Conservation (phyloP, 768 basidiomycete genomes). For the Saitozyma sp. region DNA sequence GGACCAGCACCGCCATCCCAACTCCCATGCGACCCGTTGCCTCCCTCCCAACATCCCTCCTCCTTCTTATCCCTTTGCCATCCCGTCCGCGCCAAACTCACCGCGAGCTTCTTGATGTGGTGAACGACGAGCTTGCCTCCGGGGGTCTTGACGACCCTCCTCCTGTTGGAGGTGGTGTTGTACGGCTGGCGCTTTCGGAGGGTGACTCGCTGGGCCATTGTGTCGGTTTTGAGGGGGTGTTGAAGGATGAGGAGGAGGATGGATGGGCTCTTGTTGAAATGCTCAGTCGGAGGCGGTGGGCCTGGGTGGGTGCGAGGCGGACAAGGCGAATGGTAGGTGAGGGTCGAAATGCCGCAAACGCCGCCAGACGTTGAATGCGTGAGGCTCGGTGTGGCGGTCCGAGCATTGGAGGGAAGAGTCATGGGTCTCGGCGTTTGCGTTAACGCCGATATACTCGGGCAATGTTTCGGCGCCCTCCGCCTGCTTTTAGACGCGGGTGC, state of each 20-base stretch:
- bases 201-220: constrained; percentile 98
- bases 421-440: too few species aligned
- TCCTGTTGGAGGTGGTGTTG: constrained; percentile 95
- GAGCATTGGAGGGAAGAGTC: too few species aligned
- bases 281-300: neutral
- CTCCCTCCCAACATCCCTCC: neutral
- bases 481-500: too few species aligned
- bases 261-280: neutral
- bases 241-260: constrained; percentile 3
- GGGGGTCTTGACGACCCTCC: constrained; percentile 95
- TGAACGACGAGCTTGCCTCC: constrained; percentile 98
- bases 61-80: neutral
- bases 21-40: neutral
- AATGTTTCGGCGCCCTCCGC: too few species aligned
- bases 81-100: constrained; percentile 35
- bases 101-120: constrained; percentile 90
- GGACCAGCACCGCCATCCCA: neutral
- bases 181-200: constrained; percentile 95
- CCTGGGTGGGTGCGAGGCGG: too few species aligned
- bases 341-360: neutral
- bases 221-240: constrained; percentile 13
- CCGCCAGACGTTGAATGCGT: too few species aligned
- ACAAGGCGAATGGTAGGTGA: too few species aligned
- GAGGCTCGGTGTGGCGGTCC: too few species aligned
- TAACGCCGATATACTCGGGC: too few species aligned